Base-by-base conservation (phyloP, 169 alveolate genomes). In the Cyclospora cayetanensis region DNA sequence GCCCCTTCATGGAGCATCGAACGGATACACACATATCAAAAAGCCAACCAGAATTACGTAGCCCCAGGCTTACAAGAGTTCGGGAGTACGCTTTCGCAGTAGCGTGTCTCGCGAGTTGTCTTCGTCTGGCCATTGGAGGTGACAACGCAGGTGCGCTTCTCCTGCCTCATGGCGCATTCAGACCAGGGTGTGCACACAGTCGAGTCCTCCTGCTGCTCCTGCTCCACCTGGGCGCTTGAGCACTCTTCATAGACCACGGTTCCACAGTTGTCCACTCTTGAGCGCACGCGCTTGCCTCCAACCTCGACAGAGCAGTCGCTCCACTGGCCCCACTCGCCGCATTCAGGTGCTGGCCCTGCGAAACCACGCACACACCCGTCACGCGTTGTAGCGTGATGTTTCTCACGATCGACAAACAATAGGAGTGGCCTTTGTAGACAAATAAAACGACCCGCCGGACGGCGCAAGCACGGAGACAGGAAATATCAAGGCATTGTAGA, bases 271-370 rank as follows among this genome's bases (percentile, higher is more conserved):
- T 70, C 83, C 34, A 20, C 60, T 1, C 83, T 50, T 22, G 37
- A 15, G 11, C 83, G 83, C 83, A 70, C 31, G 31, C 20, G 25
- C 25, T 11, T 34, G 31, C 34, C 41, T 31, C 83, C 83, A 1
- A 39, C 15, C 4, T 15, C 31, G 27, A 70, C 25, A 2, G 53
- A 34, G 60, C 83, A 70, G 12, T 35, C 60, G 27, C 25, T 37
- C 83, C 83, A 70, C 4, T 29, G 35, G 4, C 83, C 37, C 55
- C 55, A 70, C 35, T 70, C 35, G 35, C 52, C 52, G 83, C 83
- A 70, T 2, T 18, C 12, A n/a, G n/a, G 29, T 11, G 60, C 25
- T 70, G 2, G 4, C 34, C 60, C 41, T 22, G 25, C n/a, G 34
- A 4, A 18, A n/a, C n/a, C n/a, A n/a, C n/a, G n/a, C n/a, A n/a